Evolutionary conservation across 169 alveolate genomes (phyloP).

Genomic region (Plasmodium blacklocki): DNA sequence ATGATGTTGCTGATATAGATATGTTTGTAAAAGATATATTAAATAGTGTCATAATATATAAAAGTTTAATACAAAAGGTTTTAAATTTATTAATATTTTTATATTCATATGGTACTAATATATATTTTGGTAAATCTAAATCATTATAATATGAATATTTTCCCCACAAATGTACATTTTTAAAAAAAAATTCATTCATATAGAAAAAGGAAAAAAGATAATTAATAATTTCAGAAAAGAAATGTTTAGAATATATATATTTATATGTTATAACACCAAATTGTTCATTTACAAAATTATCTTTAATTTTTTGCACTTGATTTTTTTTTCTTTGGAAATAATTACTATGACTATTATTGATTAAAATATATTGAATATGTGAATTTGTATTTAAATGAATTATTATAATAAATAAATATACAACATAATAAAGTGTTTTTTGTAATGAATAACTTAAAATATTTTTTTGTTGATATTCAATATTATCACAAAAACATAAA

Average conservation of each 20-base stretch:
- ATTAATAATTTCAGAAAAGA: conserved; percentile 33
- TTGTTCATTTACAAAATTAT: conserved; percentile 32
- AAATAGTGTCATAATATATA: conserved; percentile 35
- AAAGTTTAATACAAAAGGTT: conserved; percentile 11
- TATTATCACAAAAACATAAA: conserved; percentile 35
- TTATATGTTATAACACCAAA: conserved; percentile 52
- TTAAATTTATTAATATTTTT: conserved; percentile 25
- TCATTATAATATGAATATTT: conserved; percentile 18
- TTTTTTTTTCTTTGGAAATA: conserved; percentile 9
- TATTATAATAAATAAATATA: conserved; percentile 25
- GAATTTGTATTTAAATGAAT: conserved; percentile 39
- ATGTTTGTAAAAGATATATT: conserved; percentile 36
- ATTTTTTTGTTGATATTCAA: conserved; percentile 50
- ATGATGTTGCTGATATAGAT: conserved; percentile 1
- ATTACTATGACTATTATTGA: conserved; percentile 35
- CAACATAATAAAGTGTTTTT: conserved; percentile 25
- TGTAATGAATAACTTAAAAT: conserved; percentile 32
- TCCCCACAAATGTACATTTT: conserved; percentile 63
- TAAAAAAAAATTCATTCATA: conserved; percentile 46
- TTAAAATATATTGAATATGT: conserved; percentile 29
- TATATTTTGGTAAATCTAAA: conserved; percentile 36
- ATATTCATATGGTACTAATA: conserved; percentile 45
- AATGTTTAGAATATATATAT: conserved; percentile 44
- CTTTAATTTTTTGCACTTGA: conserved; percentile 17
- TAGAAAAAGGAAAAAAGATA: conserved; percentile 58